Evolutionary conservation across 805 yeast species (phyloP).

Genomic region (Candida nitratophila): DNA sequence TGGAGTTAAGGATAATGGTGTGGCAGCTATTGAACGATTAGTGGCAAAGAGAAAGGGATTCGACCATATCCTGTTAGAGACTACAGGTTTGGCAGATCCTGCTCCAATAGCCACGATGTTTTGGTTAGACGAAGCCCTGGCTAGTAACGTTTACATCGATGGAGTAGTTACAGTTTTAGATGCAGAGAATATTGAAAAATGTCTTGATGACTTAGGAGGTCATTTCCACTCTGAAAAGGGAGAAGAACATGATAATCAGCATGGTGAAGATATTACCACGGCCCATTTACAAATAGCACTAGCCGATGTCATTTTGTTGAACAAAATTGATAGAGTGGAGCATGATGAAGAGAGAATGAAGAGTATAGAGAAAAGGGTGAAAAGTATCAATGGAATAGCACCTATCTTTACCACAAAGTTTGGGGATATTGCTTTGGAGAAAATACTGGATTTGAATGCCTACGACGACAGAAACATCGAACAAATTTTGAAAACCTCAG

Average conservation of each 20-base stretch:
- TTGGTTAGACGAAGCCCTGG: conserved; percentile 90
- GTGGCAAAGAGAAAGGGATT: conserved; percentile 61
- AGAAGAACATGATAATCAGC: conserved; percentile 9
- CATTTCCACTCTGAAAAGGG: conserved; percentile 48
- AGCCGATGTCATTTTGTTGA: conserved; percentile 77
- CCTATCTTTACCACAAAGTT: conserved; percentile 60
- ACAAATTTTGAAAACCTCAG: conserved; percentile 10
- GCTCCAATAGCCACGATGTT: conserved; percentile 96
- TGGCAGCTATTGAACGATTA: conserved; percentile 84
- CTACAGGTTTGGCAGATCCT: conserved; percentile 96
- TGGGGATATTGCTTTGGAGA: conserved; percentile 65
- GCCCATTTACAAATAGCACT: conserved; percentile 87
- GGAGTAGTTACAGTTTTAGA: conserved; percentile 89
- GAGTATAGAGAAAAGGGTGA: conserved; percentile 28
- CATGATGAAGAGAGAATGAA: conserved; percentile 15
- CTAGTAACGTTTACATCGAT: conserved; percentile 80
- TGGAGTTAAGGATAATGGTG: conserved; percentile 92
- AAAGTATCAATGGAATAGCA: conserved; percentile 58
- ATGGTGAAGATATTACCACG: conserved; percentile 46
- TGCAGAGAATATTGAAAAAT: conserved; percentile 52
- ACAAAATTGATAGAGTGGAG: conserved; percentile 61
- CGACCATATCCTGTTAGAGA: conserved; percentile 88
- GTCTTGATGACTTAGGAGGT: conserved; percentile 66
- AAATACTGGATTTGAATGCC: conserved; percentile 72
- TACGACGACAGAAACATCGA: conserved; percentile 41